Evolutionary conservation across 2,329 filamentous ascomycete genomes (phyloP).

Genomic region (Exophiala mesophila): DNA sequence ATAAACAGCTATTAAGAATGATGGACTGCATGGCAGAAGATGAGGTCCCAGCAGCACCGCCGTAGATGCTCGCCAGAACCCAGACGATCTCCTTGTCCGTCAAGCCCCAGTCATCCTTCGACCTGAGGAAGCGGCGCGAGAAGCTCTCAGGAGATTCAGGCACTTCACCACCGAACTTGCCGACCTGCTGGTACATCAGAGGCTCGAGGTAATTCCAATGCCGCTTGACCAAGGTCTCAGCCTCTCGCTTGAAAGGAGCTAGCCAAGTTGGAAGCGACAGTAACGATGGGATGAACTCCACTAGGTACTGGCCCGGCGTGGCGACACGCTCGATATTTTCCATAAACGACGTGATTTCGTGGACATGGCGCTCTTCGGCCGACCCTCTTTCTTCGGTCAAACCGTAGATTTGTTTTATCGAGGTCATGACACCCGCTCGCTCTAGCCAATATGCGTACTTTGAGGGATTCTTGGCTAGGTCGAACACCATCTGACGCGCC

Average conservation of each 20-base stretch:
- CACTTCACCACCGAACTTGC: slow-evolving; percentile 24
- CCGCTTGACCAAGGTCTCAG: slow-evolving; percentile 18
- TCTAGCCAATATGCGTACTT: slow-evolving; percentile 15
- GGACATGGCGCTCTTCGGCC: slow-evolving; percentile 10
- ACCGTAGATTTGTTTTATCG: slow-evolving; percentile 15
- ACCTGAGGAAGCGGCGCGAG: slow-evolving; percentile 24
- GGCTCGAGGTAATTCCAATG: slow-evolving; percentile 29
- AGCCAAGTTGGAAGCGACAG: slow-evolving; percentile 28
- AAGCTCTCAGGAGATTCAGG: slow-evolving; percentile 13
- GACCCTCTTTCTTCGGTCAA: slow-evolving; percentile 4
- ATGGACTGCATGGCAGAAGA: slow-evolving; percentile 30
- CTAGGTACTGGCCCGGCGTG: slow-evolving; percentile 25
- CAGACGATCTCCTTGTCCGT: slow-evolving; percentile 30
- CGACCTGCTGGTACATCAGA: slow-evolving; percentile 29
- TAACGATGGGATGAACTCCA: slow-evolving; percentile 31
- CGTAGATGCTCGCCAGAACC: slow-evolving; percentile 30
- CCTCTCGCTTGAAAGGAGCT: slow-evolving; percentile 31
- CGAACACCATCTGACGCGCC: slow-evolving; percentile 13
- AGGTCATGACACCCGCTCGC: slow-evolving; percentile 14
- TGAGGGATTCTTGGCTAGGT: slow-evolving; percentile 8
- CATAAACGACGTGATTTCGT: slow-evolving; percentile 12
- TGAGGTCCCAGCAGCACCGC: slow-evolving; percentile 32
- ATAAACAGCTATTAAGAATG: slow-evolving; percentile 28
- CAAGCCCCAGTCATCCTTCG: slow-evolving; percentile 26
- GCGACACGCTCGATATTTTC: slow-evolving; percentile 14